These are phyloP conservation scores for Nemania diffusa DNA, from an alignment of 2,329 filamentous ascomycete genomes.

Conservation along the genomic window DNA sequence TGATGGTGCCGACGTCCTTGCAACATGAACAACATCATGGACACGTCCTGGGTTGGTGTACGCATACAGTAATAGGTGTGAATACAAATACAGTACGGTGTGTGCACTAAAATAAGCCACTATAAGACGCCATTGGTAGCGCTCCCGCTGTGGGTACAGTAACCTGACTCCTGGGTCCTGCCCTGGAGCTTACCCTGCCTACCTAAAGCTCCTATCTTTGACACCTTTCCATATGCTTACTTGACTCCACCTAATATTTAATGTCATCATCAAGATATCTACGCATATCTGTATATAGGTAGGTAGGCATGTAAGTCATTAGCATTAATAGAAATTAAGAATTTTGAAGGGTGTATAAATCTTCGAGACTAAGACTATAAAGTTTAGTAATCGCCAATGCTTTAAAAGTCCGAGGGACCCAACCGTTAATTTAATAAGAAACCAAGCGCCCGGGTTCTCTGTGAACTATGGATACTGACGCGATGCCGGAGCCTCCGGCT, in stretches of 20 bases:
- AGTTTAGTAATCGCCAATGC: neutral
- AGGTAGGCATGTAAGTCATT: neutral
- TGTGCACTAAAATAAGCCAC: constrained; percentile 9
- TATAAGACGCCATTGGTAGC: neutral
- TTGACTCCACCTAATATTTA: neutral
- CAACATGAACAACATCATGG: neutral
- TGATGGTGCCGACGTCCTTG: neutral
- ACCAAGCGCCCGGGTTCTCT: neutral
- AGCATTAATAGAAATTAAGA: neutral
- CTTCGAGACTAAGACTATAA: neutral
- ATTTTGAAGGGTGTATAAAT: neutral
- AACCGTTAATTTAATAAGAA: neutral
- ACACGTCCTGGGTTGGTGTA: neutral
- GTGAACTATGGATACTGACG: neutral
- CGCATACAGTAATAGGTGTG: constrained; percentile 9
- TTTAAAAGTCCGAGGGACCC: neutral
- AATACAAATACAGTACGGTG: neutral
- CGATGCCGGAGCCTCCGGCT: constrained; percentile 21
- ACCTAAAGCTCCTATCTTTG: too few species aligned
- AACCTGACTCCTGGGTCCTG: neutral
- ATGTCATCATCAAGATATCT: neutral
- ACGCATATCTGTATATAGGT: neutral
- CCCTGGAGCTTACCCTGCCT: neutral
- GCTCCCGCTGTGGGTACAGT: constrained; percentile 1
- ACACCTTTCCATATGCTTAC: neutral